Evolutionary conservation across 2,329 filamentous ascomycete species (phyloP), one percentile per base, ranked within the genome.

Genomic region (Ramularia collo-cygni): DNA sequence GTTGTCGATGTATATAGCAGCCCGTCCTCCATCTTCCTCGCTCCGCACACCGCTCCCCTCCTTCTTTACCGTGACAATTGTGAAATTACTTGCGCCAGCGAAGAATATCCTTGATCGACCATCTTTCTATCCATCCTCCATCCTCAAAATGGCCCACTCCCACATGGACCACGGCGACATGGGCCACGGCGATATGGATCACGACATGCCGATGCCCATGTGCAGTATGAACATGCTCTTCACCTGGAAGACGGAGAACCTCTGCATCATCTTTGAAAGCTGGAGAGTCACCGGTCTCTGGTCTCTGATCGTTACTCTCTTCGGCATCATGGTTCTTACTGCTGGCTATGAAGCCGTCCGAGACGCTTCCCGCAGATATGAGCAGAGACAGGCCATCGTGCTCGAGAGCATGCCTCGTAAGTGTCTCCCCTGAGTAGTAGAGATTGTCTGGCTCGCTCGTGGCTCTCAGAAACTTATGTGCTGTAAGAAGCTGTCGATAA

Each of bases 161-260:
- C 34, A 27, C 29, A 42, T 44, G 41, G 46, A 46, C 33, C 51
- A 54, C 30, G 47, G 49, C 13, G 42, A 39, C 30, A 75, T 74
- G 71, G 77, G 72, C 47, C 76, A 81, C 56, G 72, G 71, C 52
- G 69, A 63, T 46, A 72, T 72, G 62, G 66, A 66, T 51, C 75
- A 76, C 56, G 70, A 68, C 19, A 66, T 68, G 52, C 74, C 31
- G 70, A 72, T 71, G 39, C 62, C 60, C 38, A 78, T 80, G 72
- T 95, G 89, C 75, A 89, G 73, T 65, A 95, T 95, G 87, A 95
- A 89, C 65, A 52, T 52, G 89, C 79, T 96, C 52, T 98, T 98
- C 71, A 96, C 88, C 46, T 98, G 90, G 90, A 79, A 88, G 63
- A 90, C 89, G 2, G 77, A 74, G 41, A 84, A 96, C 67, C 85